Evolutionary conservation across 306 rosid genomes (phyloP).

Genomic region (Cicer judaicum): DNA sequence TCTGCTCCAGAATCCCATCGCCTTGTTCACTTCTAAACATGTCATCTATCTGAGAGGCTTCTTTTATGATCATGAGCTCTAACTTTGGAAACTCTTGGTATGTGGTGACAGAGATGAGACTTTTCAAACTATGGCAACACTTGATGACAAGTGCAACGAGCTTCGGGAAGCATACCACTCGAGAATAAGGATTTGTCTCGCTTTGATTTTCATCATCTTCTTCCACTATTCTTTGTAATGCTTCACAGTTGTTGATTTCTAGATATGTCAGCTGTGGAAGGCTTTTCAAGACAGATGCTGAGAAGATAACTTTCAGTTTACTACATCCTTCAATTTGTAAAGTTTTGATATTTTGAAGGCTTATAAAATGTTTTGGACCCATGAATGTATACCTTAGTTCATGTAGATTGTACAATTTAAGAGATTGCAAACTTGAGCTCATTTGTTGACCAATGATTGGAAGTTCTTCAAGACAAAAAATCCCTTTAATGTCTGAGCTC

Average conservation of each 20-base stretch:
- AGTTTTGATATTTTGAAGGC: conserved; percentile 14
- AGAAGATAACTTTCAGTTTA: conserved; percentile 1
- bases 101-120: conserved; percentile 7
- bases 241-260: conserved; percentile 16
- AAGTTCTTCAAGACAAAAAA: background rate
- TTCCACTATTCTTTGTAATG: conserved; percentile 6
- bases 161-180: conserved; percentile 6
- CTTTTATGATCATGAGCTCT: conserved; percentile 16
- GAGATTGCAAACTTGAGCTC: conserved; percentile 9
- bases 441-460: conserved; percentile 11
- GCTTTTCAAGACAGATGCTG: conserved; percentile 15
- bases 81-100: conserved; percentile 10
- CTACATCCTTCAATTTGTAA: conserved; percentile 7
- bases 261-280: conserved; percentile 12
- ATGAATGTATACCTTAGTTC: conserved; percentile 11
- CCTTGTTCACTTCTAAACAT: background rate
- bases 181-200: background rate
- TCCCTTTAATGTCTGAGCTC: conserved; percentile 1
- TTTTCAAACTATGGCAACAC: conserved; percentile 3
- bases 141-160: conserved; percentile 12
- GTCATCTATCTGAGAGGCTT: conserved; percentile 8
- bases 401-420: conserved; percentile 5
- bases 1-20: background rate
- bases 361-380: background rate
- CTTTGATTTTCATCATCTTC: background rate